Conservation (phyloP, 495 filamentous ascomycete genomes). For the Xylaria acuta region DNA sequence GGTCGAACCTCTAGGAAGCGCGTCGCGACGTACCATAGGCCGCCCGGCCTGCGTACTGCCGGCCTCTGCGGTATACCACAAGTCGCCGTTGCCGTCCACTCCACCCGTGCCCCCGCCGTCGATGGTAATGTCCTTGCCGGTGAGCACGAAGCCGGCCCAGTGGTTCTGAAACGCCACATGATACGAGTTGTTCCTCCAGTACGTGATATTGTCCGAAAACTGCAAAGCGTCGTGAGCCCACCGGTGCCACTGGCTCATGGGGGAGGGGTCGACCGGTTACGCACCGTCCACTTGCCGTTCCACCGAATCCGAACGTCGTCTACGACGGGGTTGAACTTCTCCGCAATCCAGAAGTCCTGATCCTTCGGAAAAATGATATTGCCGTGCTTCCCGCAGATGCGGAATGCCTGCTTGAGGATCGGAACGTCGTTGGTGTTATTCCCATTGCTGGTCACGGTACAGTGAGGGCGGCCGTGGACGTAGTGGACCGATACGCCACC, state of each 20-base stretch:
- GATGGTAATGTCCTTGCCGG: constrained; percentile 56
- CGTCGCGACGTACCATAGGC: no score
- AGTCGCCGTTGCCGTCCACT: constrained; percentile 60
- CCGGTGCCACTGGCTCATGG: no score
- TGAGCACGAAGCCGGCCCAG: constrained; percentile 58
- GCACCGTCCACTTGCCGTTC: constrained; percentile 51
- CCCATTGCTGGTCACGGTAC: constrained; percentile 28
- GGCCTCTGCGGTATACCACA: constrained; percentile 52
- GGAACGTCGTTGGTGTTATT: constrained; percentile 54
- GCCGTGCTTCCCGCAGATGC: constrained; percentile 57
- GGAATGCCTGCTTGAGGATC: constrained; percentile 57
- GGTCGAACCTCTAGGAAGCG: no score
- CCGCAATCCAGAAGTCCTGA: constrained; percentile 58
- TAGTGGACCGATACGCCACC: no score
- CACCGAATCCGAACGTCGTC: constrained; percentile 55
- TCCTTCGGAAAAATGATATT: constrained; percentile 59
- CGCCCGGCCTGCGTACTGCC: constrained; percentile 54
- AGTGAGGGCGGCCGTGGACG: constrained; percentile 17
- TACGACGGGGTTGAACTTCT: constrained; percentile 55
- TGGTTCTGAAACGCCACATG: constrained; percentile 65
- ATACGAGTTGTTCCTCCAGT: constrained; percentile 64
- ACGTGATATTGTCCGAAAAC: constrained; percentile 59
- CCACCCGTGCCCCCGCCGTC: constrained; percentile 59
- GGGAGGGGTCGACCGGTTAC: neutral
- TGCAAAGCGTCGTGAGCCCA: constrained; percentile 23